Evolutionary conservation across 768 basidiomycete genomes (phyloP), one percentile per base, ranked within the genome.

Genomic region (Rhodosporidiobolus sp.): DNA sequence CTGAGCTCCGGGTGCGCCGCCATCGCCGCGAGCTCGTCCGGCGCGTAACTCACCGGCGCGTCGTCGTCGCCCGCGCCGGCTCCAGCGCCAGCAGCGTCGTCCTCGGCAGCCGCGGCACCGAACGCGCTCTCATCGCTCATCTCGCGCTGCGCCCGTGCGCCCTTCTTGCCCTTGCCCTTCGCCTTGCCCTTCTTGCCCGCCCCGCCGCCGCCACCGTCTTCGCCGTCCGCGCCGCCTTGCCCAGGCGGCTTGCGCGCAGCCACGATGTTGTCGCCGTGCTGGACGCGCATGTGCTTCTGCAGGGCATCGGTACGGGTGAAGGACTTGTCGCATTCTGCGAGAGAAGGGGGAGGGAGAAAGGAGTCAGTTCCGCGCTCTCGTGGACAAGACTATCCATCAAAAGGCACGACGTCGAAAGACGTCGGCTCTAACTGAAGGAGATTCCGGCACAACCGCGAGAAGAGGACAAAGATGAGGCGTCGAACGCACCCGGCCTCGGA

Each of bases 221-320:
- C 49, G 72, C 22, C 30, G 20, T 10, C 22, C 11, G 10, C 48
- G 1, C 20, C 30, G 17, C 17, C 1, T n/a, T n/a, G n/a, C 1
- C 60, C 46, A 10, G 70, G 69, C 26, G 75, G 62, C 52, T 63
- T 87, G 0, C 91, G 89, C 3, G 87, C 84, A 0, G 90, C 89
- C 0, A 89, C 88, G 3, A 85, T 85, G 79, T 90, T 87, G 76
- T 89, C 88, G 82, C 93, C 90, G 78, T 94, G 90, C 45, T 90
- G 87, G 34, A 78, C 72, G 19, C 92, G 88, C 87, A 93, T 89
- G 80, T 96, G 94, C 79, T 95, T 95, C 30, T 79, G 79, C 28
- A 95, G 87, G 16, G 94, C 92, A 81, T 96, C 94, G 3, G 92
- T 92, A 54, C 94, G 92, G 16, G 93, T 94, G 81, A 97, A 97